Conservation (phyloP, 768 basidiomycete genomes). For the Hygrophoropsis aurantiaca region DNA sequence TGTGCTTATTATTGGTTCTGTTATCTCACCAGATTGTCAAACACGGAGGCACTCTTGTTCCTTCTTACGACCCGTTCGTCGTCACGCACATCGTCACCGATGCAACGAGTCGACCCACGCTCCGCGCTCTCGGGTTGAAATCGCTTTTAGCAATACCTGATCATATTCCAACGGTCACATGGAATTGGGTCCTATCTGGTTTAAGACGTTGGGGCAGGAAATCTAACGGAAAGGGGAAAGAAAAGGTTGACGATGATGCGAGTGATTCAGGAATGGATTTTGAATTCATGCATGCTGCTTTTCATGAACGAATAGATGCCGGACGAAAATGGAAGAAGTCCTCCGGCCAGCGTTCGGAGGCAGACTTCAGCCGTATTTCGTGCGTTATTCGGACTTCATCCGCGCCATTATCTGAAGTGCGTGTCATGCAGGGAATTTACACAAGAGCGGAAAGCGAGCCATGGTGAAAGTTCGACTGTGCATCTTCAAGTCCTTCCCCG, state of each 20-base stretch:
- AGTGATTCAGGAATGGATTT: slow-evolving; percentile 27
- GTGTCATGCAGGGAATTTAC: slow-evolving; percentile 35
- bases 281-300: slow-evolving; percentile 48
- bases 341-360: background rate
- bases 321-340: slow-evolving; percentile 27
- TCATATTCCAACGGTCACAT: slow-evolving; percentile 63
- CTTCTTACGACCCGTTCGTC: slow-evolving; percentile 51
- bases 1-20: background rate
- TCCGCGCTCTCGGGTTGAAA: slow-evolving; percentile 48
- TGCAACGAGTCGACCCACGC: slow-evolving; percentile 21
- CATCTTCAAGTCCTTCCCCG: slow-evolving; percentile 22
- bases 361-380: slow-evolving; percentile 47
- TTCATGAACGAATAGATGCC: slow-evolving; percentile 46
- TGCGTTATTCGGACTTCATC: slow-evolving; percentile 25
- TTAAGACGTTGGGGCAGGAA: slow-evolving; percentile 27
- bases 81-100: slow-evolving; percentile 74
- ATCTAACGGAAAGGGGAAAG: slow-evolving; percentile 17
- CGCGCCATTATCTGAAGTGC: slow-evolving; percentile 10
- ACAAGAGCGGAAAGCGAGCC: slow-evolving; percentile 21
- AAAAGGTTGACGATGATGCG: slow-evolving; percentile 3
- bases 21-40: slow-evolving; percentile 49
- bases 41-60: slow-evolving; percentile 61
- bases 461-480: background rate
- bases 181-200: slow-evolving; percentile 58
- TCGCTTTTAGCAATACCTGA: slow-evolving; percentile 56